A percentile compares a stretch with the other conserved stretches of the same genome.
Evolutionary conservation across 768 basidiomycete genomes (phyloP).

Genomic region (Psilocybe azurescens): DNA sequence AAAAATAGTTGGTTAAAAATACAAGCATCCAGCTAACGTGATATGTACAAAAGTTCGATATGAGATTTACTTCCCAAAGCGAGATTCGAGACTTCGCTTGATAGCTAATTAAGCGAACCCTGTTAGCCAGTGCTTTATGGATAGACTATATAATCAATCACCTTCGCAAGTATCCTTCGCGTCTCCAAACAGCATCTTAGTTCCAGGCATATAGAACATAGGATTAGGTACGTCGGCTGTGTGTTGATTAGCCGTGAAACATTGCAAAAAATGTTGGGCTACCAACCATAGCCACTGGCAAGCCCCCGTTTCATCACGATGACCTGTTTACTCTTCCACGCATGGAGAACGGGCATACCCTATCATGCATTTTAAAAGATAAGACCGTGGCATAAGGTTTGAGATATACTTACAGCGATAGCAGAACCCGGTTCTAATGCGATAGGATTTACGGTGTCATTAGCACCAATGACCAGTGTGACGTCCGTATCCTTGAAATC

Average conservation of each 20-base stretch:
- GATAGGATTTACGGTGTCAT: constrained; percentile 93
- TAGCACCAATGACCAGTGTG: constrained; percentile 91
- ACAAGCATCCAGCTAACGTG: constrained; percentile 6
- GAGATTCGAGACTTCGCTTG: constrained; percentile 59
- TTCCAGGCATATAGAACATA: constrained; percentile 91
- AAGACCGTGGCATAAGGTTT: not conserved
- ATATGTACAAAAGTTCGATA: constrained; percentile 2
- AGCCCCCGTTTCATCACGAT: constrained; percentile 94
- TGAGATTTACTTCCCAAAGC: constrained; percentile 21
- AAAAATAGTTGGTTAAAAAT: constrained; percentile 6
- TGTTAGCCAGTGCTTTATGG: not conserved
- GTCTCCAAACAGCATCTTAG: constrained; percentile 92
- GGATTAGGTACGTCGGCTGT: constrained; percentile 91
- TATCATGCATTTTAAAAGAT: constrained; percentile 21
- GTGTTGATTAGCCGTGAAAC: constrained; percentile 9
- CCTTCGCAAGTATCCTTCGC: constrained; percentile 92
- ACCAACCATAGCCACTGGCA: constrained; percentile 83
- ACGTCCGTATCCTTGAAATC: constrained; percentile 90
- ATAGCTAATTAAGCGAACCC: constrained; percentile 44
- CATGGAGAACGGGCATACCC: constrained; percentile 92
- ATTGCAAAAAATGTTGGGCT: not conserved
- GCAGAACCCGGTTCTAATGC: constrained; percentile 85
- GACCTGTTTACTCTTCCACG: constrained; percentile 93
- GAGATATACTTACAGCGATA: constrained; percentile 58
- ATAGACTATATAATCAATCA: constrained; percentile 33